Evolutionary conservation across 352 stramenopile species (phyloP).

Genomic region (Globisporangium alternatum): DNA sequence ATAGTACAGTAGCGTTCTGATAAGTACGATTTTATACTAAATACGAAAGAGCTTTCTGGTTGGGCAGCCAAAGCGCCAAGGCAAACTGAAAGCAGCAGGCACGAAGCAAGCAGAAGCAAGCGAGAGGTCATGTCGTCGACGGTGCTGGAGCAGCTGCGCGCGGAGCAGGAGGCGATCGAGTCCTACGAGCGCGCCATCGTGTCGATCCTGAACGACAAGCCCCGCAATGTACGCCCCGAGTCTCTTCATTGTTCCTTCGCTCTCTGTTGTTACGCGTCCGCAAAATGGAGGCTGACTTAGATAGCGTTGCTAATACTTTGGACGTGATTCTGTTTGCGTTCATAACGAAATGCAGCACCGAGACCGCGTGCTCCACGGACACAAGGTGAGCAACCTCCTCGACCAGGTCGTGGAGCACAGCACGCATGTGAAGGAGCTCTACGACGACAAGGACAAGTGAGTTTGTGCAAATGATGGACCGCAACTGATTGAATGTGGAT

Average conservation of each 20-base stretch:
- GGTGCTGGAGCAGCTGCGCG: constrained; percentile 78
- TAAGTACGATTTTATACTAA: neutral
- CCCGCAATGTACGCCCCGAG: constrained; percentile 61
- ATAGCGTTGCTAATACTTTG: neutral
- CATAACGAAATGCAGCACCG: constrained; percentile 46
- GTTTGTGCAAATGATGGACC: constrained; percentile 13
- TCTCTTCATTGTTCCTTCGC: neutral
- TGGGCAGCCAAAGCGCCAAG: constrained; percentile 3
- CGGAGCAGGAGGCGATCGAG: constrained; percentile 81
- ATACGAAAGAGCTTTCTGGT: neutral
- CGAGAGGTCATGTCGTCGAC: constrained; percentile 75
- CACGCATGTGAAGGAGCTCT: constrained; percentile 72
- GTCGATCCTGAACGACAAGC: constrained; percentile 70
- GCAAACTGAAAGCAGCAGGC: neutral
- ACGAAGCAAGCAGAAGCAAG: neutral
- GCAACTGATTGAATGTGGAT: neutral
- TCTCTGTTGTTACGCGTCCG: neutral
- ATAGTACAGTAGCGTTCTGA: neutral
- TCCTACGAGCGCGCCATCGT: constrained; percentile 70
- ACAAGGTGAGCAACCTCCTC: constrained; percentile 83
- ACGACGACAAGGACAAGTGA: constrained; percentile 79
- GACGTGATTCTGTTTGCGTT: neutral
- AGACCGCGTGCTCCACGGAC: constrained; percentile 71
- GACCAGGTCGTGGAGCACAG: constrained; percentile 68
- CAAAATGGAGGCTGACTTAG: neutral